These are phyloP conservation scores for Saccharomycopsis selenospora DNA, from an alignment of 805 yeast species.

Conservation along the genomic window DNA sequence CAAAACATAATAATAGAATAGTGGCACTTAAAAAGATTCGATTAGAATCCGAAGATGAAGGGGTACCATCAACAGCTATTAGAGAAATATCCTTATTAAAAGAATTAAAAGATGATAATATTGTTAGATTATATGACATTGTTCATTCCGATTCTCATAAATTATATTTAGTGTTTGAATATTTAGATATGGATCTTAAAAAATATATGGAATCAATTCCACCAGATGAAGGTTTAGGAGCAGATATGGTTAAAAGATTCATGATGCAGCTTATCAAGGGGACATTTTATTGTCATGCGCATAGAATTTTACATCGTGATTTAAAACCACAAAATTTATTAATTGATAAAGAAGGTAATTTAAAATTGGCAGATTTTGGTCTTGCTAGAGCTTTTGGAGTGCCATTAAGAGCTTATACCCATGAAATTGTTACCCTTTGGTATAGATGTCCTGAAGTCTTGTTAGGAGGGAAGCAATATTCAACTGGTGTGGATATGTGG, in stretches of 20 bases:
- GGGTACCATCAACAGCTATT: constrained; percentile 97
- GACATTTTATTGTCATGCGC: constrained; percentile 87
- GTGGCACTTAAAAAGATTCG: constrained; percentile 95
- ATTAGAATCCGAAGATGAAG: constrained; percentile 94
- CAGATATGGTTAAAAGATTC: constrained; percentile 84
- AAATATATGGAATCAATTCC: constrained; percentile 96
- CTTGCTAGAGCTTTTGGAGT: constrained; percentile 96
- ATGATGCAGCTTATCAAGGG: constrained; percentile 90
- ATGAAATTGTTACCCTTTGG: constrained; percentile 97
- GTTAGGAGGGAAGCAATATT: constrained; percentile 93
- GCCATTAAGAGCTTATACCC: constrained; percentile 93
- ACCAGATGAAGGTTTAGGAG: constrained; percentile 82
- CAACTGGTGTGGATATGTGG: constrained; percentile 99
- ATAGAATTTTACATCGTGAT: constrained; percentile 90
- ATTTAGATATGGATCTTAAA: constrained; percentile 87
- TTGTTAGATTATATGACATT: constrained; percentile 85
- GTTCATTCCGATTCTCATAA: constrained; percentile 93
- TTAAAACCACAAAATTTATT: constrained; percentile 93
- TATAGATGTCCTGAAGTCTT: constrained; percentile 94
- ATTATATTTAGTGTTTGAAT: constrained; percentile 88
- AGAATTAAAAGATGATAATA: constrained; percentile 89
- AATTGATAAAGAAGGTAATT: constrained; percentile 91
- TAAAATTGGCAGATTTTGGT: constrained; percentile 89
- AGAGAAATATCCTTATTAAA: constrained; percentile 91
- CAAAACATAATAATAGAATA: constrained; percentile 80